phyloP scores from a whole-genome alignment of 1,139 yeast genomes.

The Blastobotrys serpentis region DNA sequence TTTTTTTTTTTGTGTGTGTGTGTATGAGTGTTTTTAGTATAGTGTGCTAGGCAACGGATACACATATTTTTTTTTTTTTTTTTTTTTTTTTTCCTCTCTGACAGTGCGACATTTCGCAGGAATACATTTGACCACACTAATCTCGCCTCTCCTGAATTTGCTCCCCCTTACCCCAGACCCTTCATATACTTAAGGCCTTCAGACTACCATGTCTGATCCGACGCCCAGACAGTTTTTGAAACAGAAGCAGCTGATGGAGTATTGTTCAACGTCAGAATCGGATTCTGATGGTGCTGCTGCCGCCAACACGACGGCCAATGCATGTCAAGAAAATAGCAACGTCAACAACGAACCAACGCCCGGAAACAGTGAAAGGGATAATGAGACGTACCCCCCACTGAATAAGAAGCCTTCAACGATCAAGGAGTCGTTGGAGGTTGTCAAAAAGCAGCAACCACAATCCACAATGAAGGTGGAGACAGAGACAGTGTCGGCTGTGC shows the following conservation, averaged over 20 bases:
- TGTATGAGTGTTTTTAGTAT: too few species aligned
- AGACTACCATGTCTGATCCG: constrained; percentile 7
- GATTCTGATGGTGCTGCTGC: constrained; percentile 6
- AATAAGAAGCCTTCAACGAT: constrained; percentile 5
- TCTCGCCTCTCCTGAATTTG: background rate
- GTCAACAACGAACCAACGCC: background rate
- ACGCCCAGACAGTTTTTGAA: constrained; percentile 8
- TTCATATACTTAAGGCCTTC: background rate
- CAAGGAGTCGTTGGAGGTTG: constrained; percentile 11
- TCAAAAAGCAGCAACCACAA: constrained; percentile 11
- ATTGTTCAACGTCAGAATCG: constrained; percentile 4
- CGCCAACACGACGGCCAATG: background rate
- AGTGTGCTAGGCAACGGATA: too few species aligned
- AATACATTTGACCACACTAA: too few species aligned
- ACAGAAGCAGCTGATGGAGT: constrained; percentile 9
- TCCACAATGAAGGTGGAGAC: constrained; percentile 43
- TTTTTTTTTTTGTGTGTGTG: too few species aligned
- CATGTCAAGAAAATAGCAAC: background rate
- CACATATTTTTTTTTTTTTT: too few species aligned
- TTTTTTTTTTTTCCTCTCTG: too few species aligned
- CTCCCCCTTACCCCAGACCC: background rate
- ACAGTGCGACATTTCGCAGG: too few species aligned
- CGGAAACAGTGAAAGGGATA: background rate
- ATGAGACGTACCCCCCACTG: background rate
- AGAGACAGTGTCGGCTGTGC: constrained; percentile 43